These are phyloP conservation scores for Viola odorata DNA, from an alignment of 345 rosid genomes.

Conservation along the genomic window DNA sequence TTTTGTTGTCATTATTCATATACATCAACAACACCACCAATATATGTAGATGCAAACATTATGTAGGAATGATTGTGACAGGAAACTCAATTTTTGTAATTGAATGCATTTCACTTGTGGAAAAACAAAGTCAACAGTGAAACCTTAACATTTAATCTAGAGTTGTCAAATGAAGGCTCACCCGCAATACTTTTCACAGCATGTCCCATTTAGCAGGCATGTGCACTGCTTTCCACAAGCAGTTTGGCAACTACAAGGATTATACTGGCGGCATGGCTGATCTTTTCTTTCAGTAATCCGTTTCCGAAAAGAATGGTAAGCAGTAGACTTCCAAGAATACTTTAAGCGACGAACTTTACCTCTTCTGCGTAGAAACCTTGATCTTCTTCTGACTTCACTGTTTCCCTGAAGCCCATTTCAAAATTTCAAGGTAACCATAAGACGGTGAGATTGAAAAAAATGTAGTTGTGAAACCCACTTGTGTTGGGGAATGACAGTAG, in stretches of 20 bases:
- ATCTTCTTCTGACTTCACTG: slow-evolving; percentile 86
- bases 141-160: neutral
- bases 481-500: neutral
- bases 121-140: neutral
- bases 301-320: slow-evolving; percentile 94
- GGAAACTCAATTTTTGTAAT: neutral
- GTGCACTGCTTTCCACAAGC: slow-evolving; percentile 94
- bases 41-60: neutral
- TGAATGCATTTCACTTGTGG: neutral
- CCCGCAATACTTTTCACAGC: slow-evolving; percentile 99
- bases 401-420: slow-evolving; percentile 42
- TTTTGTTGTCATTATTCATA: slow-evolving; percentile 13
- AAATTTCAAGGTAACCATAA: slow-evolving; percentile 6
- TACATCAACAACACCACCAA: slow-evolving; percentile 2
- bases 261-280: slow-evolving; percentile 97
- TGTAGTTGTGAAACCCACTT: neutral
- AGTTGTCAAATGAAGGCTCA: slow-evolving; percentile 29
- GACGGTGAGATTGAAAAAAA: neutral
- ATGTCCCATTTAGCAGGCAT: slow-evolving; percentile 87
- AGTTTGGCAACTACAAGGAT: slow-evolving; percentile 89
- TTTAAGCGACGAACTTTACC: slow-evolving; percentile 96
- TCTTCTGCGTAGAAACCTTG: slow-evolving; percentile 87
- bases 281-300: slow-evolving; percentile 86
- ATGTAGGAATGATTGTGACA: neutral
- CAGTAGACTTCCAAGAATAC: slow-evolving; percentile 99